Conservation (phyloP, 345 rosid genomes). For the Moricandia moricandioides region DNA sequence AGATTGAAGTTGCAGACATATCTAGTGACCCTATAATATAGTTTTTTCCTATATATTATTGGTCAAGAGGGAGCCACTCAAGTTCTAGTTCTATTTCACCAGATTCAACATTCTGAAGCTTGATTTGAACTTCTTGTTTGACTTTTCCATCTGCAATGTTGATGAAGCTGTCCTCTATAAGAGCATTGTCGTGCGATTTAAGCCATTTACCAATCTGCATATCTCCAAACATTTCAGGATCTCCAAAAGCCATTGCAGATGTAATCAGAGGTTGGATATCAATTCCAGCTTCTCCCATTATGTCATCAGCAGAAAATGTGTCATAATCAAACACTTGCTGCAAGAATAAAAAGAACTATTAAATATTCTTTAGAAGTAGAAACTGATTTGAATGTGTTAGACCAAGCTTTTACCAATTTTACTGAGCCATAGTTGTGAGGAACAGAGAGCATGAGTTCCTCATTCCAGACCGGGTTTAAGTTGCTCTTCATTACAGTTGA, state of each 20-base stretch:
- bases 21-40: constrained; percentile 14
- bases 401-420: constrained; percentile 53
- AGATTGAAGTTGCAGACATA: constrained; percentile 17
- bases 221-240: constrained; percentile 80
- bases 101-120: constrained; percentile 94
- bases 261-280: constrained; percentile 89
- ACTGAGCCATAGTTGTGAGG: constrained; percentile 58
- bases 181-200: constrained; percentile 81
- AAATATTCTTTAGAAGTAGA: background rate
- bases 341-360: background rate
- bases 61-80: constrained; percentile 82
- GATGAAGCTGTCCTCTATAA: constrained; percentile 74
- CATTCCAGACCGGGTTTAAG: constrained; percentile 80
- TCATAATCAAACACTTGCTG: constrained; percentile 88
- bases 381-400: background rate
- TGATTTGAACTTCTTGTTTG: constrained; percentile 62
- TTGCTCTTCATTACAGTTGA: constrained; percentile 55
- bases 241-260: constrained; percentile 93
- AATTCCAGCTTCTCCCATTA: constrained; percentile 96
- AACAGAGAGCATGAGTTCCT: constrained; percentile 80
- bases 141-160: constrained; percentile 93
- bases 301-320: constrained; percentile 92
- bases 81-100: constrained; percentile 75
- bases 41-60: too few species aligned
- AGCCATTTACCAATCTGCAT: constrained; percentile 99